Evolutionary conservation across 129 eudicot genomes (phyloP).

Genomic region (Flaveria ramosissima): DNA sequence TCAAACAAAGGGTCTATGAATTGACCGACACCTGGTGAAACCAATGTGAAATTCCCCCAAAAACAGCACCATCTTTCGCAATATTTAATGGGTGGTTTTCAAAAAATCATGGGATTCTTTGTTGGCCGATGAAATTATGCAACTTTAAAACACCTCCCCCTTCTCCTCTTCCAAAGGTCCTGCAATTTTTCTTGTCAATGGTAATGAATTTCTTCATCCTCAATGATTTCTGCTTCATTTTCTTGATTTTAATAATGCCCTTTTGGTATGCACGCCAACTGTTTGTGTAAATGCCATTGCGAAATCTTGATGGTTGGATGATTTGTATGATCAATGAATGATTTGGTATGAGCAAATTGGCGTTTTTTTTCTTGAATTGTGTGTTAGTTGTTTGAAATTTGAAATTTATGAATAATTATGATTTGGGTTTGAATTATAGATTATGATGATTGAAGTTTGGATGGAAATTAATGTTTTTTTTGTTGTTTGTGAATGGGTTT

Average conservation of each 20-base stretch:
- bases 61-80: conserved; percentile 7
- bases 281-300: conserved; percentile 11
- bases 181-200: conserved; percentile 31
- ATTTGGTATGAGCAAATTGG: conserved; percentile 2
- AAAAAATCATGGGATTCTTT: conserved; percentile 19
- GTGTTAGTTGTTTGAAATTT: not conserved
- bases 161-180: conserved; percentile 40
- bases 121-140: conserved; percentile 18
- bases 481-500: conserved; percentile 8
- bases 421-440: not conserved
- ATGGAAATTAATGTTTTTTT: conserved; percentile 1
- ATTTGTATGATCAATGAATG: not conserved
- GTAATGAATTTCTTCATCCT: conserved; percentile 26
- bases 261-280: conserved; percentile 26
- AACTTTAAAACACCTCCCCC: conserved; percentile 26
- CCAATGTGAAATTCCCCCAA: conserved; percentile 5
- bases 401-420: conserved; percentile 10
- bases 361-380: not conserved
- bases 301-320: conserved; percentile 4
- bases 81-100: conserved; percentile 34
- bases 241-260: not conserved
- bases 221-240: conserved; percentile 3
- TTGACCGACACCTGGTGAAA: too few relatives aligned
- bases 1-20: too few relatives aligned
- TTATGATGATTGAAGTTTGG: conserved; percentile 8